phyloP scores from a whole-genome alignment of 805 yeast genomes.

The Cyberlindnera samutprakarnensis region DNA sequence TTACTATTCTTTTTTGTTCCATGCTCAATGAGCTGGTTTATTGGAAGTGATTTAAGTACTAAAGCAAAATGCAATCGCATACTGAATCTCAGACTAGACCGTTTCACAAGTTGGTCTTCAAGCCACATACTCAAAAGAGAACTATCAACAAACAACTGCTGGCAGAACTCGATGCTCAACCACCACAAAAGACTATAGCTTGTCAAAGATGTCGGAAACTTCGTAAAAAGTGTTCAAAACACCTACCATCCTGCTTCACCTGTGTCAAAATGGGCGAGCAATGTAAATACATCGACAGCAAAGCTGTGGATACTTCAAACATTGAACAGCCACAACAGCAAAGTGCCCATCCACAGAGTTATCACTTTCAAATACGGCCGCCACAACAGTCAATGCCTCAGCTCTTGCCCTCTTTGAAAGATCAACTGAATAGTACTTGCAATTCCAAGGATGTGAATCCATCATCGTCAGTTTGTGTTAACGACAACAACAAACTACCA shows the following conservation, averaged over 20 bases:
- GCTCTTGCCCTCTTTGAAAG: slow-evolving; percentile 6
- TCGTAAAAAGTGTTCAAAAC: slow-evolving; percentile 46
- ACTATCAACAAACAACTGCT: slow-evolving; percentile 4
- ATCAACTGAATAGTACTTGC: slow-evolving; percentile 1
- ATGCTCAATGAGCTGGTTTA: too few species aligned
- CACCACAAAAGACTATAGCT: slow-evolving; percentile 15
- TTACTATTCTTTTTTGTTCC: too few species aligned
- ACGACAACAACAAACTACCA: slow-evolving; percentile 2
- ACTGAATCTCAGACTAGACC: neutral
- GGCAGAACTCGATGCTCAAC: slow-evolving; percentile 4
- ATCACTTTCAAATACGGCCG: neutral
- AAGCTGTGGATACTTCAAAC: slow-evolving; percentile 4
- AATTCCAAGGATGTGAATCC: too few species aligned
- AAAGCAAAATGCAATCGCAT: neutral
- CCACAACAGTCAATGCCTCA: slow-evolving; percentile 1
- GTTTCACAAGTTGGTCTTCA: slow-evolving; percentile 8
- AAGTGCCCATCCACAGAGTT: too few species aligned
- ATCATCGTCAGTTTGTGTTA: neutral
- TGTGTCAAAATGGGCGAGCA: slow-evolving; percentile 36
- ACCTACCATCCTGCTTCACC: slow-evolving; percentile 40
- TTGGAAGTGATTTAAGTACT: too few species aligned
- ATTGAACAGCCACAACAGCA: too few species aligned
- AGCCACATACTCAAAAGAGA: slow-evolving; percentile 12
- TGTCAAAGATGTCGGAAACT: slow-evolving; percentile 22
- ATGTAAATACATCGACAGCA: slow-evolving; percentile 19